Conservation (phyloP, 2,329 filamentous ascomycete species). For the Monosporascus cannonballus region DNA sequence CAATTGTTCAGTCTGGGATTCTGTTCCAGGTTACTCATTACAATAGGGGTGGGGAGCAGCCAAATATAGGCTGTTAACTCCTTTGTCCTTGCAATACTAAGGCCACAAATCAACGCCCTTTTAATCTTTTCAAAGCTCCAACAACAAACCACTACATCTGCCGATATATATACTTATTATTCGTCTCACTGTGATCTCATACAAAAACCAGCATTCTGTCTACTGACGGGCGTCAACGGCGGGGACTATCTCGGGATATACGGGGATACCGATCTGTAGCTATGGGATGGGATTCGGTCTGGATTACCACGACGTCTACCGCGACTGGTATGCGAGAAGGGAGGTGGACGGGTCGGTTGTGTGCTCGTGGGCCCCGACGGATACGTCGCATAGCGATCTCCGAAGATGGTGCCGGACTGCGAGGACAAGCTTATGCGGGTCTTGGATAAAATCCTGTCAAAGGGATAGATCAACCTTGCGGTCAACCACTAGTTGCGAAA, state of each 20-base stretch:
- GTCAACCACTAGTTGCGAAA: background rate
- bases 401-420: conserved; percentile 6
- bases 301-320: conserved; percentile 58
- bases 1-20: no score
- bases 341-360: conserved; percentile 52
- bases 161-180: no score
- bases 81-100: no score
- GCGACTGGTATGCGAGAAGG: conserved; percentile 48
- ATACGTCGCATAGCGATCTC: conserved; percentile 48
- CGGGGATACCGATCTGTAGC: conserved; percentile 41
- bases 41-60: no score
- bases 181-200: no score
- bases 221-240: no score
- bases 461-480: background rate
- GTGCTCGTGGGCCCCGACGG: conserved; percentile 54
- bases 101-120: no score
- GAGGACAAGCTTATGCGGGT: conserved; percentile 16
- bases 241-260: conserved; percentile 7
- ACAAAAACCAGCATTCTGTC: no score
- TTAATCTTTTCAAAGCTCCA: no score
- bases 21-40: no score
- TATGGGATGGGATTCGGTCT: conserved; percentile 51
- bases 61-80: no score
- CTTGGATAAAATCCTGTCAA: conserved; percentile 10
- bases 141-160: no score